Conservation (phyloP, 768 basidiomycete genomes). For the Omphalotus guepiniiformis region DNA sequence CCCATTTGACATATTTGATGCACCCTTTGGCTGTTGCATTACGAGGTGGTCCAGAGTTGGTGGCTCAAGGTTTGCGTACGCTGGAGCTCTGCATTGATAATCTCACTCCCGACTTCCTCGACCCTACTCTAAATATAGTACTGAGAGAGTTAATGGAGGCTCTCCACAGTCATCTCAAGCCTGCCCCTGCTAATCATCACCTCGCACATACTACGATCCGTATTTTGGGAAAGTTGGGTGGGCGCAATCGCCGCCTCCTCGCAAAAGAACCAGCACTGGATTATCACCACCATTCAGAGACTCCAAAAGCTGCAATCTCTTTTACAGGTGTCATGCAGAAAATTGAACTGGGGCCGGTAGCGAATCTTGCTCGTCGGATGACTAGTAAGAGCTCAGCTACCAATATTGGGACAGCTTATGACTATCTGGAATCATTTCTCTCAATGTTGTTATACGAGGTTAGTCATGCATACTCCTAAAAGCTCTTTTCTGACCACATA, state of each 20-base stretch:
- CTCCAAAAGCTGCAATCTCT: constrained; percentile 66
- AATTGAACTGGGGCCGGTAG: constrained; percentile 64
- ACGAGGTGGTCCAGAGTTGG: constrained; percentile 81
- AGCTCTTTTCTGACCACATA: no score
- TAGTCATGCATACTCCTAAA: constrained; percentile 10
- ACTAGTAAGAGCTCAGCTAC: constrained; percentile 46
- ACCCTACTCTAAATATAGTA: constrained; percentile 91
- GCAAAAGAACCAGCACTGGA: constrained; percentile 74
- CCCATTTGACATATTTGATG: constrained; percentile 94
- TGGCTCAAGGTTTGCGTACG: constrained; percentile 92
- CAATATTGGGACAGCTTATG: constrained; percentile 59
- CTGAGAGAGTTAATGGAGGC: constrained; percentile 93
- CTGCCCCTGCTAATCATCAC: constrained; percentile 82
- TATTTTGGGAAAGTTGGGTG: constrained; percentile 94
- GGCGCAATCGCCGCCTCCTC: constrained; percentile 84
- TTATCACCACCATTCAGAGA: constrained; percentile 65
- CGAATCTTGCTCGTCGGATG: constrained; percentile 59
- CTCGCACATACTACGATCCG: constrained; percentile 94
- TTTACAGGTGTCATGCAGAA: constrained; percentile 64
- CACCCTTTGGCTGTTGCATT: constrained; percentile 91
- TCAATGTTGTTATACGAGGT: constrained; percentile 79
- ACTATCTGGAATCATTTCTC: constrained; percentile 66
- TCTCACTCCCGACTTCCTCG: constrained; percentile 94
- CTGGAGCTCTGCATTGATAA: constrained; percentile 99
- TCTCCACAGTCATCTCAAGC: constrained; percentile 85